These are phyloP conservation scores for Tolypocladium cylindrosporum DNA, from an alignment of 2,329 filamentous ascomycete genomes.

Conservation along the genomic window DNA sequence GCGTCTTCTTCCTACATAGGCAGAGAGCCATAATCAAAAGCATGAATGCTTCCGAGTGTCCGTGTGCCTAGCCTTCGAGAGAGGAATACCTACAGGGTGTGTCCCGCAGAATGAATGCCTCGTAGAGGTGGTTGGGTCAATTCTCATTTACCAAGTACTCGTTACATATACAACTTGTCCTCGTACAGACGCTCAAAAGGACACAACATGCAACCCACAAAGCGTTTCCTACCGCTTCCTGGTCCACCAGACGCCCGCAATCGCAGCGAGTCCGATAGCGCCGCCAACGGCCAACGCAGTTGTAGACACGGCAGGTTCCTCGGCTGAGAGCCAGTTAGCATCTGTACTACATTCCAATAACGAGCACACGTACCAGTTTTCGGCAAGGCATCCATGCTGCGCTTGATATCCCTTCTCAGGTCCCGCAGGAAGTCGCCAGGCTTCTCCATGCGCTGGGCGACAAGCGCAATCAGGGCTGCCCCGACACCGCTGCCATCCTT, in stretches of 20 bases:
- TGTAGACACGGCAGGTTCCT: conserved; percentile 19
- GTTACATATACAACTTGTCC: conserved; percentile 2
- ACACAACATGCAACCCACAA: neutral
- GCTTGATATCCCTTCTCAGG: conserved; percentile 28
- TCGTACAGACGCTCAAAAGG: neutral
- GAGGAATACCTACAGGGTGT: neutral
- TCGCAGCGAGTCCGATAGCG: conserved; percentile 24
- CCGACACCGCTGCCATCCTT: conserved; percentile 84
- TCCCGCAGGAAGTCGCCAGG: conserved; percentile 31
- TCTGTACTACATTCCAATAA: too few species aligned
- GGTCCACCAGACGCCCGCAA: conserved; percentile 27
- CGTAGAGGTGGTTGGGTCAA: neutral
- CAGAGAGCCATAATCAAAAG: neutral
- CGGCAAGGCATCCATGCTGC: conserved; percentile 22
- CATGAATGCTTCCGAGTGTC: neutral
- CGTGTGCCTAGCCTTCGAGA: neutral
- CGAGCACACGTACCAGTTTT: conserved; percentile 16
- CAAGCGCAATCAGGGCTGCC: conserved; percentile 85
- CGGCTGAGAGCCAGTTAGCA: conserved; percentile 16
- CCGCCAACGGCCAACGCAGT: conserved; percentile 22
- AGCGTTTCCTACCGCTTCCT: conserved; percentile 14
- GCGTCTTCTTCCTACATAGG: neutral
- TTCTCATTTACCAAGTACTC: neutral
- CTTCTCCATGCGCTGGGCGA: conserved; percentile 62
- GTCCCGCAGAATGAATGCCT: neutral